phyloP scores from a whole-genome alignment of 345 rosid genomes.

The Geranium rotundifolium region DNA sequence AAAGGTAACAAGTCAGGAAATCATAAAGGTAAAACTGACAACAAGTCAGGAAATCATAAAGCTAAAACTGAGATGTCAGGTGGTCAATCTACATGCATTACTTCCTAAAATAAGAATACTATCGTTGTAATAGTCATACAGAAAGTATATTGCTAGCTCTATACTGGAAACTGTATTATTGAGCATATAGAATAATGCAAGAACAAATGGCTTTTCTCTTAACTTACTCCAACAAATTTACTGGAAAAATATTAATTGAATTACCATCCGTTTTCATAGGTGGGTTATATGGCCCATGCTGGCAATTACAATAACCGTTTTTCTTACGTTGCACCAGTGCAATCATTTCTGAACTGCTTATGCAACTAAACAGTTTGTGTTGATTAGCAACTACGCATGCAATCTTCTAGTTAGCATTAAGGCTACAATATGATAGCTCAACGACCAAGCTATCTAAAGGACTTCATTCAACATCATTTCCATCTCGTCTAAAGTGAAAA shows the following conservation, averaged over 20 bases:
- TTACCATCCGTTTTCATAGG: background rate
- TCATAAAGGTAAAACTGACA: background rate
- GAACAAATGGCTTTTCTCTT: background rate
- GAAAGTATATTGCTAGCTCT: background rate
- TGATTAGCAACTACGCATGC: background rate
- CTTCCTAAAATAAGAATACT: too few species aligned
- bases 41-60: background rate
- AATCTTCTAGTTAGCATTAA: background rate
- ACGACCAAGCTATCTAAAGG: background rate
- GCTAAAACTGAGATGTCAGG: background rate
- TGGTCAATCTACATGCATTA: background rate
- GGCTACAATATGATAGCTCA: too few species aligned
- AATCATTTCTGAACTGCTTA: background rate
- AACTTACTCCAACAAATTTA: background rate
- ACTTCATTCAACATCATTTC: background rate
- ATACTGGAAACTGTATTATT: background rate
- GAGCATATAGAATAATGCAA: background rate
- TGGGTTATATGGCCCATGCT: background rate
- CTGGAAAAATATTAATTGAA: background rate
- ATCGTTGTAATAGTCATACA: background rate
- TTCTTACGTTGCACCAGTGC: background rate
- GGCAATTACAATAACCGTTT: background rate
- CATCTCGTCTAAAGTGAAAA: background rate
- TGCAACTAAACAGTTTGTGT: background rate
- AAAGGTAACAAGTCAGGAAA: conserved; percentile 4